phyloP scores from a whole-genome alignment of 352 stramenopile species.

The Phytophthora nicotianae region DNA sequence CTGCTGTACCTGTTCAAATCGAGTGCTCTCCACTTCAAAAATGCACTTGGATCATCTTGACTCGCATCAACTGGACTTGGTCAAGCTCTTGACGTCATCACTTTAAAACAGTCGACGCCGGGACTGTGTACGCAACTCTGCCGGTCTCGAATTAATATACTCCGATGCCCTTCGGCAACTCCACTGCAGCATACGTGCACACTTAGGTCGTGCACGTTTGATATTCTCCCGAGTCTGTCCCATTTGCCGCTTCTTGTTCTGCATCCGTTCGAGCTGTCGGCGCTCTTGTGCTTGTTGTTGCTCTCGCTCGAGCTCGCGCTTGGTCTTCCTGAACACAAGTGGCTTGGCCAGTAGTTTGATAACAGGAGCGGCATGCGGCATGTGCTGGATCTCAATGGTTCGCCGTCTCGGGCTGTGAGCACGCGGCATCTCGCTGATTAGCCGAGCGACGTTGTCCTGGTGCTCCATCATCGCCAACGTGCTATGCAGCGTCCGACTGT shows the following conservation, averaged over 20 bases:
- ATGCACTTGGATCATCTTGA: background rate
- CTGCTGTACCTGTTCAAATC: background rate
- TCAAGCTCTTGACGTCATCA: background rate
- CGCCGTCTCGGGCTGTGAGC: slow-evolving; percentile 13
- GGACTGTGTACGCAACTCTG: slow-evolving; percentile 28
- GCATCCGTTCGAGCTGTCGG: slow-evolving; percentile 20
- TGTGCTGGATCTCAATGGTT: slow-evolving; percentile 10
- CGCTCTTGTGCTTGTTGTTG: slow-evolving; percentile 26
- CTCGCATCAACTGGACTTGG: background rate
- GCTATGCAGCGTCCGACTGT: slow-evolving; percentile 44
- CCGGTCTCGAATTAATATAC: slow-evolving; percentile 13
- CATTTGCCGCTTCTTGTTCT: slow-evolving; percentile 25
- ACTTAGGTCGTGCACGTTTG: slow-evolving; percentile 20
- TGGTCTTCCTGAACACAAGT: slow-evolving; percentile 61
- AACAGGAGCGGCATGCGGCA: slow-evolving; percentile 4
- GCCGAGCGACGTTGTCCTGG: slow-evolving; percentile 37
- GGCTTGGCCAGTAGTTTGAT: slow-evolving; percentile 36
- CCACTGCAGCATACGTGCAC: slow-evolving; percentile 31
- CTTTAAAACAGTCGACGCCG: slow-evolving; percentile 51
- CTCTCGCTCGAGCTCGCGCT: slow-evolving; percentile 56
- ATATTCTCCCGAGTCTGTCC: slow-evolving; percentile 2
- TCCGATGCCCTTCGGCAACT: slow-evolving; percentile 20
- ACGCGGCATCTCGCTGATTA: slow-evolving; percentile 23
- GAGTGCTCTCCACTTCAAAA: slow-evolving; percentile 3
- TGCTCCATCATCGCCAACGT: slow-evolving; percentile 42